Conservation (phyloP, 257 asterid species). For the Solanum corneliomulleri region DNA sequence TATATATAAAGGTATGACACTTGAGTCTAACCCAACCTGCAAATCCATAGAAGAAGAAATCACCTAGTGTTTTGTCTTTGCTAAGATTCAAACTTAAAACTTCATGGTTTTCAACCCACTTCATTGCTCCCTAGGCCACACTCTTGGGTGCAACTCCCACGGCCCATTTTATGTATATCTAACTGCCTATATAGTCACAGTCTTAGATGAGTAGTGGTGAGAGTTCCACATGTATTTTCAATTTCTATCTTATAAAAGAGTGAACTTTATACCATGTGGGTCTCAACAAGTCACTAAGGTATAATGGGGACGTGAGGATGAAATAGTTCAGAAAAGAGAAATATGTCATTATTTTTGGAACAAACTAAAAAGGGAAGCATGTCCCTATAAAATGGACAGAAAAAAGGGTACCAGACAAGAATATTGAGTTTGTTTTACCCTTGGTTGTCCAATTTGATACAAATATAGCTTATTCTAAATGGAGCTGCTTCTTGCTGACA, state of each 20-base stretch:
- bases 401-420: neutral
- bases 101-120: neutral
- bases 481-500: conserved; percentile 5
- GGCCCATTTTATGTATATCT: neutral
- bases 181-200: neutral
- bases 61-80: neutral
- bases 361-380: neutral
- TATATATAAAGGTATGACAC: neutral
- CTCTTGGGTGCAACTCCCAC: neutral
- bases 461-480: conserved; percentile 3
- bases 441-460: neutral
- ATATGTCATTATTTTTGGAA: neutral
- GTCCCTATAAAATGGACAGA: neutral
- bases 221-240: neutral
- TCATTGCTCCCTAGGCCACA: neutral
- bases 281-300: neutral
- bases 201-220: neutral
- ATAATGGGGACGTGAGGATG: neutral
- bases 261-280: neutral
- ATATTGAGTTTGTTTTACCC: neutral
- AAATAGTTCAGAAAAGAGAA: neutral
- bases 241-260: neutral
- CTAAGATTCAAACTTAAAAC: neutral
- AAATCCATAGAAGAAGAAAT: neutral
- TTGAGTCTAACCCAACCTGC: neutral